These are phyloP conservation scores for Vigna unguiculata DNA, from an alignment of 306 rosid genomes.

Conservation along the genomic window DNA sequence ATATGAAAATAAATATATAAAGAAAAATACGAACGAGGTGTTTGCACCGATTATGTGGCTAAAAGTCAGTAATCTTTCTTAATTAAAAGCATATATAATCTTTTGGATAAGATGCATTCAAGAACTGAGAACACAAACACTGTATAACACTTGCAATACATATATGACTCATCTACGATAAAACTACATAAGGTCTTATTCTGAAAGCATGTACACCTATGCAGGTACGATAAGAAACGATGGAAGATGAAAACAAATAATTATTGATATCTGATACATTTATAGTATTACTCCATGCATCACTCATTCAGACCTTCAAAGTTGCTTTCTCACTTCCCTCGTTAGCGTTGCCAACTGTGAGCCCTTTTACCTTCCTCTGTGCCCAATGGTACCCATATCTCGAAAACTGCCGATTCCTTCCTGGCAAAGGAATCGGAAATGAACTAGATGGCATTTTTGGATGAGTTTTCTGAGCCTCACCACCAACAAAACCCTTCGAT, in stretches of 20 bases:
- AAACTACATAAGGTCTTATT: background rate
- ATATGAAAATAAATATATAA: too few relatives aligned
- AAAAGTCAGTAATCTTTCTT: too few relatives aligned
- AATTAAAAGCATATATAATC: too few relatives aligned
- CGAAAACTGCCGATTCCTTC: constrained; percentile 35
- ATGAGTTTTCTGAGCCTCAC: constrained; percentile 32
- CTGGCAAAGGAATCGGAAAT: constrained; percentile 47
- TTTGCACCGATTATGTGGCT: too few relatives aligned
- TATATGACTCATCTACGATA: too few relatives aligned
- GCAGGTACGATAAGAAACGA: background rate
- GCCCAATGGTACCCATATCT: background rate
- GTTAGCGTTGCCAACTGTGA: background rate
- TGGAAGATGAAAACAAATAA: background rate
- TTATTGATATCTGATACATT: constrained; percentile 7
- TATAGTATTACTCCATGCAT: background rate
- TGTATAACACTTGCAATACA: too few relatives aligned
- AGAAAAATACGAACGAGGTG: too few relatives aligned
- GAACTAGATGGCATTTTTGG: constrained; percentile 41
- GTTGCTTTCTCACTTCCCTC: constrained; percentile 21
- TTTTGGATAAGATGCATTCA: too few relatives aligned
- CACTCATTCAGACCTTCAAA: constrained; percentile 20
- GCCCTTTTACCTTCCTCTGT: background rate
- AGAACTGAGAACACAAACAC: too few relatives aligned
- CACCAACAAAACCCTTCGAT: background rate
- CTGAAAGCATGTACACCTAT: background rate